Evolutionary conservation across 140 eudicot genomes (phyloP).

Genomic region (Artemisia princeps): DNA sequence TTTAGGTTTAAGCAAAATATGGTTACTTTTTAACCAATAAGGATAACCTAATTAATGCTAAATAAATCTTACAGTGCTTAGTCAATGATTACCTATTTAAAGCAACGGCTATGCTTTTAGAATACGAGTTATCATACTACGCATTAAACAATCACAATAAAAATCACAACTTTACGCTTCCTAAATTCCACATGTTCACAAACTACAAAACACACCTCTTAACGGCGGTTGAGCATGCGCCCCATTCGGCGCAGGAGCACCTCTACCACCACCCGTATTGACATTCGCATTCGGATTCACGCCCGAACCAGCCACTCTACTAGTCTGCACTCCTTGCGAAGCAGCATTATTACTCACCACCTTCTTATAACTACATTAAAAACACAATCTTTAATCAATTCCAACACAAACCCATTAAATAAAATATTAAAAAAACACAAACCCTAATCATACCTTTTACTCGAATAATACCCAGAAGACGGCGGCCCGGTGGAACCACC

Average conservation of each 20-base stretch:
- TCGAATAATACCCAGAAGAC: slow-evolving; percentile 24
- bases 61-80: background rate
- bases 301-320: slow-evolving; percentile 30
- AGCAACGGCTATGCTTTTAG: background rate
- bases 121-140: background rate
- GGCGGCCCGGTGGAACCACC: slow-evolving; percentile 33
- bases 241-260: slow-evolving; percentile 44
- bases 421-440: background rate
- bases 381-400: too few species aligned
- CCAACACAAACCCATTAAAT: slow-evolving; percentile 18
- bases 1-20: background rate
- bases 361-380: slow-evolving; percentile 43
- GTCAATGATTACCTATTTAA: background rate
- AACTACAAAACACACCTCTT: slow-evolving; percentile 34
- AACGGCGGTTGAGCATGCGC: slow-evolving; percentile 40
- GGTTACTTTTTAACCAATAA: background rate
- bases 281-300: slow-evolving; percentile 21
- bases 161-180: background rate
- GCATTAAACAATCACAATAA: background rate
- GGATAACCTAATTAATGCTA: background rate
- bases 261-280: slow-evolving; percentile 24
- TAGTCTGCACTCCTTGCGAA: slow-evolving; percentile 49
- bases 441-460: slow-evolving; percentile 36
- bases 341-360: slow-evolving; percentile 34
- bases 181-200: background rate